Evolutionary conservation across 163 green algal species (phyloP).

Genomic region (Scenedesmus sp.): DNA sequence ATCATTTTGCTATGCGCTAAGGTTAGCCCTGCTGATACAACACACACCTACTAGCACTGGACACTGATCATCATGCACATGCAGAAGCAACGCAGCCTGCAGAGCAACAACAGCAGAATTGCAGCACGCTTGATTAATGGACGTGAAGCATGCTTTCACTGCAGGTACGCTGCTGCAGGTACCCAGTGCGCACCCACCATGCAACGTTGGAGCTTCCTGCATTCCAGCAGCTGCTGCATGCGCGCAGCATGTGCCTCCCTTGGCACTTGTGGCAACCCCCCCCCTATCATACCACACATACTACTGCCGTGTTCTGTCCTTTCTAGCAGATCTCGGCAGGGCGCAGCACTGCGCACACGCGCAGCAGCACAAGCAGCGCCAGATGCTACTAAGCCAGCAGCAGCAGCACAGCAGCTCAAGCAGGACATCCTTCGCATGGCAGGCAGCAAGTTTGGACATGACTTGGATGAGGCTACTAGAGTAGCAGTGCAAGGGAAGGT

Average conservation of each 20-base stretch:
- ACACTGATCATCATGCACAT: neutral
- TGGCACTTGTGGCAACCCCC: no score
- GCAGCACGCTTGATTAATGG: neutral
- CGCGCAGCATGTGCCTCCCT: neutral
- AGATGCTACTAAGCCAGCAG: neutral
- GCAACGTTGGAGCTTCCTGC: neutral
- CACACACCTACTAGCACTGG: neutral
- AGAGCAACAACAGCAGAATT: neutral
- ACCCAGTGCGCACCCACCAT: neutral
- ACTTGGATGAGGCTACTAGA: constrained; percentile 4
- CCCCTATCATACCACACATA: no score
- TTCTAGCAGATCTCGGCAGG: no score
- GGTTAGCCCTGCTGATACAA: neutral
- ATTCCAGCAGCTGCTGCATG: neutral
- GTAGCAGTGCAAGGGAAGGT: constrained; percentile 21
- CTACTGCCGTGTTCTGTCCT: neutral
- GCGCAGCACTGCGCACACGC: neutral
- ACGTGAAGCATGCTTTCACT: neutral
- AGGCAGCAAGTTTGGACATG: constrained; percentile 44
- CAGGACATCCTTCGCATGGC: constrained; percentile 38
- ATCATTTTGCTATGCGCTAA: neutral
- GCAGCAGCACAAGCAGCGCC: constrained; percentile 4
- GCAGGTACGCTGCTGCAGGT: neutral
- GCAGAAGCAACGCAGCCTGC: neutral
- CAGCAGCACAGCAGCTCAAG: constrained; percentile 19